Evolutionary conservation across 202 grass and related monocot genomes (phyloP).

Genomic region (Panicum virgatum): DNA sequence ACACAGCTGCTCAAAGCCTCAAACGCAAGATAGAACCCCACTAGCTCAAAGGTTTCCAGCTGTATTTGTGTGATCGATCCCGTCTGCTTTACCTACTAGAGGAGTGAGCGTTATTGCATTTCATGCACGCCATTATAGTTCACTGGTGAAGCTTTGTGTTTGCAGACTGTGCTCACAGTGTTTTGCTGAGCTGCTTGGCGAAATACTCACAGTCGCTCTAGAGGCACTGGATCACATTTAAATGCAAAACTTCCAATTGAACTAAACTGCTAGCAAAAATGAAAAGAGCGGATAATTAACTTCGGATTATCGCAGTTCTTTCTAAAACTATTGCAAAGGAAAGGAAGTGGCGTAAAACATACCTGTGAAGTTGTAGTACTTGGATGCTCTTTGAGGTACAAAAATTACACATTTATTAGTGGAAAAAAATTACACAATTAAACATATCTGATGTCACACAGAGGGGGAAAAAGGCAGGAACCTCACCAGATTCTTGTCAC

Average conservation of each 20-base stretch:
- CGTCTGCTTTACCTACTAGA: no score
- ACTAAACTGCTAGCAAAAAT: neutral
- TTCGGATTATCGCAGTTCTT: neutral
- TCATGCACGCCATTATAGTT: neutral
- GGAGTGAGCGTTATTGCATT: no score
- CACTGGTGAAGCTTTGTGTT: no score
- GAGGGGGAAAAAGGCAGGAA: neutral
- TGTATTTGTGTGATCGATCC: neutral
- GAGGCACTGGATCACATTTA: neutral
- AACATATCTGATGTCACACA: neutral
- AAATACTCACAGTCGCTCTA: neutral
- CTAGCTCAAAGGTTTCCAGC: no score
- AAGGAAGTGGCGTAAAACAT: neutral
- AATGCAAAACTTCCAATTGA: neutral
- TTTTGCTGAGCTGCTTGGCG: neutral
- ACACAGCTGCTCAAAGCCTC: no score
- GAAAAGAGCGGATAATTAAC: neutral
- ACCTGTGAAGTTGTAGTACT: neutral
- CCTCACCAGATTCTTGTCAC: neutral
- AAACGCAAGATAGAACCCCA: no score
- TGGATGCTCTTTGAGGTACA: neutral
- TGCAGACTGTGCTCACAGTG: no score
- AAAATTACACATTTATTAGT: no score
- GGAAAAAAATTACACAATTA: no score
- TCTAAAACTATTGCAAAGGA: neutral